Conservation (phyloP, 176 grass and related monocot species). For the Saccharum spontaneum region DNA sequence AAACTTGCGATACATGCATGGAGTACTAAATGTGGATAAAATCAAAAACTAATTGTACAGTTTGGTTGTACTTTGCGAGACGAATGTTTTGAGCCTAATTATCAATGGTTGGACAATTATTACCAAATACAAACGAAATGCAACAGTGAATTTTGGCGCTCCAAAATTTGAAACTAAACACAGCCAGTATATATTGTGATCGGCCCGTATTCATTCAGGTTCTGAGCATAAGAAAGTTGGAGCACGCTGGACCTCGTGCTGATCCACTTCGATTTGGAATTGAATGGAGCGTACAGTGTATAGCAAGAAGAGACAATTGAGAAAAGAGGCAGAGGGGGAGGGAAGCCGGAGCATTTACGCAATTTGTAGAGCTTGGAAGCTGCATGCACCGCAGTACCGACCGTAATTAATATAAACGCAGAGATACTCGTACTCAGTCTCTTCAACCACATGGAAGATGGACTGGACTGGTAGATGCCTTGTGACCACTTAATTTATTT, state of each 20-base stretch:
- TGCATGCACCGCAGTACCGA: constrained; percentile 29
- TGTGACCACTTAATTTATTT: constrained; percentile 15
- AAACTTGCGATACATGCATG: too few relatives aligned
- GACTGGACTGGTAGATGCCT: background rate
- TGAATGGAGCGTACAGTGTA: constrained; percentile 20
- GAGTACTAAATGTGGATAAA: too few relatives aligned
- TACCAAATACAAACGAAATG: too few relatives aligned
- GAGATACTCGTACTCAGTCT: background rate
- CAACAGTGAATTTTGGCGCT: too few relatives aligned
- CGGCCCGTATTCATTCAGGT: too few relatives aligned
- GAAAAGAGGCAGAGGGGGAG: constrained; percentile 31
- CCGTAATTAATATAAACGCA: constrained; percentile 28
- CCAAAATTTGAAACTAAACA: too few relatives aligned
- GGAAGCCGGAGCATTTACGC: constrained; percentile 55
- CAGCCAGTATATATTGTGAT: too few relatives aligned
- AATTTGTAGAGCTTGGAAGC: constrained; percentile 31
- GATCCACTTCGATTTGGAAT: constrained; percentile 29
- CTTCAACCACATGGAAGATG: background rate
- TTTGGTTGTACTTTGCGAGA: too few relatives aligned
- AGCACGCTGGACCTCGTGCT: constrained; percentile 25
- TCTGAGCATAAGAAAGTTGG: constrained; percentile 26
- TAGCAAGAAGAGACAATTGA: constrained; percentile 19
- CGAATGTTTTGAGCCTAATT: too few relatives aligned
- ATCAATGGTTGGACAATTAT: too few relatives aligned
- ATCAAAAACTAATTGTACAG: too few relatives aligned